phyloP scores from a whole-genome alignment of 2,329 filamentous ascomycete genomes.

The Colletotrichum plurivorum region DNA sequence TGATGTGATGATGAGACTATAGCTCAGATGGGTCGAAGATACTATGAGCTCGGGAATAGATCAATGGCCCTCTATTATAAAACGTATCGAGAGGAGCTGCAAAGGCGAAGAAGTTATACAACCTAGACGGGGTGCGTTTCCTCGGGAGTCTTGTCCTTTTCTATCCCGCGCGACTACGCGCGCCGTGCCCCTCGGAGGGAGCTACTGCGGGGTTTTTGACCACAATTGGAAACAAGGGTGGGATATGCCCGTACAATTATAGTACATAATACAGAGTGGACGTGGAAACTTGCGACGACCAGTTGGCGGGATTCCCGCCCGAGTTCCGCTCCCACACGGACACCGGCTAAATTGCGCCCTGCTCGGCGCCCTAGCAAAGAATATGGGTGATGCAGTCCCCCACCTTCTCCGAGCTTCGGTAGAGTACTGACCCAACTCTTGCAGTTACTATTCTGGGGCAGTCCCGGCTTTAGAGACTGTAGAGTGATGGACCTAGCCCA shows the following conservation, averaged over 20 bases:
- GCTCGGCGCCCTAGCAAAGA: background rate
- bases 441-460: slow-evolving; percentile 19
- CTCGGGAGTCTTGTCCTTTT: slow-evolving; percentile 23
- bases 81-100: no score
- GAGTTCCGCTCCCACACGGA: background rate
- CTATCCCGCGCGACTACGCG: slow-evolving; percentile 16
- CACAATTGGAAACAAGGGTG: slow-evolving; percentile 8
- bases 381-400: background rate
- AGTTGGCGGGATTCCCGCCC: slow-evolving; percentile 1
- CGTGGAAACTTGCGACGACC: slow-evolving; percentile 2
- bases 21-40: background rate
- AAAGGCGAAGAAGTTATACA: background rate
- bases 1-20: background rate
- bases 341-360: slow-evolving; percentile 10
- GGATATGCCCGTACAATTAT: background rate
- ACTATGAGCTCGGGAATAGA: background rate
- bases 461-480: background rate
- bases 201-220: slow-evolving; percentile 34
- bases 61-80: background rate
- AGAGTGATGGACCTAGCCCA: background rate
- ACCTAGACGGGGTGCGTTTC: background rate
- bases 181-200: slow-evolving; percentile 28
- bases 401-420: background rate
- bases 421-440: slow-evolving; percentile 10
- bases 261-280: background rate